Percentiles rank a stretch among this genome's conserved stretches.
These are phyloP conservation scores for Flaveria ramosissima DNA, from an alignment of 129 eudicot genomes.

Conservation along the genomic window DNA sequence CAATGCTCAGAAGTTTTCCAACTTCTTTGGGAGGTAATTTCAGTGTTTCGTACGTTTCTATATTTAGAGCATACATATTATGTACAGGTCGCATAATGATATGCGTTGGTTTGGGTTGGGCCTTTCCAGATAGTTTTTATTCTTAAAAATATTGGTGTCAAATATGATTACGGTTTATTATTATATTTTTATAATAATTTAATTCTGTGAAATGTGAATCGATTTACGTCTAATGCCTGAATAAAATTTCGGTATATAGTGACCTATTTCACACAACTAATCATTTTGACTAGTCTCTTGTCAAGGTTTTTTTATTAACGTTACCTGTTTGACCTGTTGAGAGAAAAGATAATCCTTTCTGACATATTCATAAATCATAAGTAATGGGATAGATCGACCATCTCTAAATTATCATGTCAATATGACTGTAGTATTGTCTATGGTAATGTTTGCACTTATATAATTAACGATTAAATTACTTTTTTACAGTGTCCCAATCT, in stretches of 20 bases:
- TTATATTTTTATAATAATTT: too few relatives aligned
- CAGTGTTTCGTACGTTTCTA: not conserved
- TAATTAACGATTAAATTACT: not conserved
- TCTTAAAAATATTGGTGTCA: not conserved
- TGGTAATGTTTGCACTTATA: not conserved
- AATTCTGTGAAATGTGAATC: too few relatives aligned
- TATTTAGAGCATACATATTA: not conserved
- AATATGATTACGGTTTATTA: too few relatives aligned
- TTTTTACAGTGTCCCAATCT: conserved; percentile 62
- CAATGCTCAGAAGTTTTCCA: conserved; percentile 67
- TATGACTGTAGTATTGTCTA: not conserved
- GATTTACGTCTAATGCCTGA: too few relatives aligned
- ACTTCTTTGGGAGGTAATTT: conserved; percentile 64
- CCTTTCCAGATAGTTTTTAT: not conserved
- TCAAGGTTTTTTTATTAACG: not conserved
- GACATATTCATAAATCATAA: not conserved
- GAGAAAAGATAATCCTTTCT: not conserved
- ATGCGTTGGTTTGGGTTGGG: not conserved
- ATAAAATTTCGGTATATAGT: not conserved
- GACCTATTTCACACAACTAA: not conserved
- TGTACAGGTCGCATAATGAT: not conserved
- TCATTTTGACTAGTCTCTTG: not conserved
- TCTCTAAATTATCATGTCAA: not conserved
- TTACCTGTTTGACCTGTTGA: not conserved
- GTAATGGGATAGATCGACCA: not conserved